Evolutionary conservation across 148 eudicot genomes (phyloP), one percentile per base, ranked within the genome.

Genomic region (Fagopyrum tataricum): DNA sequence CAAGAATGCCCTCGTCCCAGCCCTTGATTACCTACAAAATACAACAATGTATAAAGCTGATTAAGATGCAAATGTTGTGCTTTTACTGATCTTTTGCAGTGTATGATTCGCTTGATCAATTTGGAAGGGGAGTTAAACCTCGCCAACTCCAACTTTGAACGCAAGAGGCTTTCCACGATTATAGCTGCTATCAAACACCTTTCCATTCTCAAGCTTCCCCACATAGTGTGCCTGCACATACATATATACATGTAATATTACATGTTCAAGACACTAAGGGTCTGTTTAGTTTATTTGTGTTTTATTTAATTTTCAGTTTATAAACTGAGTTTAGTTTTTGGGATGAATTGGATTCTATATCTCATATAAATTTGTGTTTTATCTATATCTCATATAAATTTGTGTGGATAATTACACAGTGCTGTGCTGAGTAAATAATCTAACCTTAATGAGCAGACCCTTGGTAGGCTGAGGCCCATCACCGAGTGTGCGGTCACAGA

Each of bases 1-100:
- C 98, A 53, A 91, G 71, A 69, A 93, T 93, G 23, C 98, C 98
- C 74, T 80, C 75, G 76, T 93, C 98, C 98, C 97, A 93, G 24
- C 98, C 98, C 85, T 85, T 93, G 76, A 93, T 93, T 49, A 93
- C 98, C 97, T 93, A 70, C 49, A 41, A 46, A n/a, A 4, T 23
- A 21, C 21, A 31, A 46, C 13, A 46, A 10, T 2, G 49, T 20
- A 71, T 20, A 49, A 61, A 61, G 67, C 26, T 31, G 37, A 31
- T 31, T 31, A 31, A 31, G 37, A 2, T 31, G 2, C 37, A n/a
- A 18, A 49, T 49, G 55, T 15, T 5, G n/a, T 49, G 55, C 37
- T 49, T 49, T 49, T 49, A 49, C 6, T 3, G 10, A 44, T 67
- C 20, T 18, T 6, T 55, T 8, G 26, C 10, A n/a, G 20, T 41